These are phyloP conservation scores for Erysimum cheiri DNA, from an alignment of 441 rosid species.

Conservation along the genomic window DNA sequence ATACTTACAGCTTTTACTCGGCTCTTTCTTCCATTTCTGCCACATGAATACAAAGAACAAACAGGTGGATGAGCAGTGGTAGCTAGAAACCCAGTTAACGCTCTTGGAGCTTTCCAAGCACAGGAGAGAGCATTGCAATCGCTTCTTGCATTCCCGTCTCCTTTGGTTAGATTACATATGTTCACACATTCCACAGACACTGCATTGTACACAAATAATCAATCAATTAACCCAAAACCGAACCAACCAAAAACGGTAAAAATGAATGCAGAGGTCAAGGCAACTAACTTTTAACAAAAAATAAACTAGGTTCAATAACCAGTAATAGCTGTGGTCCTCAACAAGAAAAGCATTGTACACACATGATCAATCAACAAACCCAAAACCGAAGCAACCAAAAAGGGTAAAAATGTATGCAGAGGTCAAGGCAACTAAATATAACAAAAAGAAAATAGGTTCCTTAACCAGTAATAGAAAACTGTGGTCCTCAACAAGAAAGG, in stretches of 20 bases:
- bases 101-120: constrained; percentile 94
- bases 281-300: background rate
- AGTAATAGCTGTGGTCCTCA: constrained; percentile 27
- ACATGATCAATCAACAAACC: constrained; percentile 34
- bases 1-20: constrained; percentile 56
- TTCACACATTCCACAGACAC: constrained; percentile 90
- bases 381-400: constrained; percentile 14
- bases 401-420: background rate
- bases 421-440: background rate
- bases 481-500: constrained; percentile 34
- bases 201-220: constrained; percentile 45
- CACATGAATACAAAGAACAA: constrained; percentile 49
- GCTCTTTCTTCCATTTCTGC: constrained; percentile 55
- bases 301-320: constrained; percentile 3
- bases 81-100: constrained; percentile 85
- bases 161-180: constrained; percentile 72
- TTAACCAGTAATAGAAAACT: constrained; percentile 17
- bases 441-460: constrained; percentile 14
- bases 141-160: constrained; percentile 69
- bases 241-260: background rate
- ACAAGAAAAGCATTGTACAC: constrained; percentile 39
- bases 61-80: constrained; percentile 73
- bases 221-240: constrained; percentile 11
- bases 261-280: background rate
- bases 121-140: constrained; percentile 84